These are phyloP conservation scores for Candolleomyces aberdarensis DNA, from an alignment of 768 basidiomycete genomes.

Conservation along the genomic window DNA sequence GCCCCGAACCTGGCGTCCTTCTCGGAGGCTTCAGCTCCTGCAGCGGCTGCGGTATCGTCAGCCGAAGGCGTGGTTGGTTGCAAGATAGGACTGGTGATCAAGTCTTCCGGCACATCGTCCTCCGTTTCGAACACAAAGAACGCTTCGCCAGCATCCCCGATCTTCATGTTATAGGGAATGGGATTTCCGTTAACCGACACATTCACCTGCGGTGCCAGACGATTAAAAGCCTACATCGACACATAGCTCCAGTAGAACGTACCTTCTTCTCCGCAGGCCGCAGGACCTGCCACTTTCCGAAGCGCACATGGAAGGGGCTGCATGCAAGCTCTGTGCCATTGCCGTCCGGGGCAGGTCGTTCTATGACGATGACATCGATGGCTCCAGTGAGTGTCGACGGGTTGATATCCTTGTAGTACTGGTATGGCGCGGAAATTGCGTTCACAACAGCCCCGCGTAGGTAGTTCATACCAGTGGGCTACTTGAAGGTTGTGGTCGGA, in stretches of 20 bases:
- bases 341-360: slow-evolving; percentile 62
- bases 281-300: slow-evolving; percentile 96
- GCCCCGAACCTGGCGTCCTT: background rate
- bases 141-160: slow-evolving; percentile 97
- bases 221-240: background rate
- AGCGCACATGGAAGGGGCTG: slow-evolving; percentile 96
- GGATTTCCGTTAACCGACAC: slow-evolving; percentile 82
- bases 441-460: slow-evolving; percentile 75
- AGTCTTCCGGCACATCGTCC: slow-evolving; percentile 87
- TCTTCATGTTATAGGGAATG: slow-evolving; percentile 96
- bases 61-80: slow-evolving; percentile 52
- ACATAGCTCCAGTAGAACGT: slow-evolving; percentile 1
- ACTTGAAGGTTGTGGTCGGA: slow-evolving; percentile 6
- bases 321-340: slow-evolving; percentile 68
- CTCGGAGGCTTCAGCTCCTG: slow-evolving; percentile 35
- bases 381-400: slow-evolving; percentile 96
- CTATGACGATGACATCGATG: slow-evolving; percentile 97
- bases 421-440: slow-evolving; percentile 82
- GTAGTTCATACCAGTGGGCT: slow-evolving; percentile 65
- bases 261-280: slow-evolving; percentile 94
- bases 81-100: slow-evolving; percentile 91
- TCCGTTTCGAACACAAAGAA: slow-evolving; percentile 99
- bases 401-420: slow-evolving; percentile 93
- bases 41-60: slow-evolving; percentile 25
- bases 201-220: slow-evolving; percentile 57